phyloP scores from a whole-genome alignment of 345 rosid species.

The Nasturtium officinale region DNA sequence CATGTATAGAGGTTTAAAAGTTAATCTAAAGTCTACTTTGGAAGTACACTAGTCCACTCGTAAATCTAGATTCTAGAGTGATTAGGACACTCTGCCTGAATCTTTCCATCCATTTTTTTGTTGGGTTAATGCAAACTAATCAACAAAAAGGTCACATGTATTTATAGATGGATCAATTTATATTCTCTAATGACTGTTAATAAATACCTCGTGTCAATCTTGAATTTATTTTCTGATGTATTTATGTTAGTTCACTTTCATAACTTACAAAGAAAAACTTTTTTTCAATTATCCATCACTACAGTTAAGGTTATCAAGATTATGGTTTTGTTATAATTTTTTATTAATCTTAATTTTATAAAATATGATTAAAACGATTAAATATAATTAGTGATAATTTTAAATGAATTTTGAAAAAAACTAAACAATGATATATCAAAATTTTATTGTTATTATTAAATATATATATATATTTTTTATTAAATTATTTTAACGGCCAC shows the following conservation, averaged over 20 bases:
- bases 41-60: background rate
- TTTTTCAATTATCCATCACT: no score
- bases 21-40: background rate
- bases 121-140: background rate
- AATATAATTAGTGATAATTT: no score
- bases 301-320: no score
- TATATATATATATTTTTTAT: no score
- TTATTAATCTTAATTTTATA: no score
- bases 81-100: slow-evolving; percentile 4
- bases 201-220: background rate
- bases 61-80: background rate
- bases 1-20: background rate
- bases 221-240: background rate
- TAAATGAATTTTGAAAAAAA: no score
- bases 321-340: no score
- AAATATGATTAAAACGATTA: no score
- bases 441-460: no score
- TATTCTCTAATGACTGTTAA: background rate
- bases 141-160: background rate
- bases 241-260: background rate
- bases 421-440: no score
- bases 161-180: background rate
- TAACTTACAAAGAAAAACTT: background rate
- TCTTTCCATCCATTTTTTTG: background rate
- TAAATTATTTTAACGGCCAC: no score